Evolutionary conservation across 805 yeast genomes (phyloP).

Genomic region (Lachancea sp.): DNA sequence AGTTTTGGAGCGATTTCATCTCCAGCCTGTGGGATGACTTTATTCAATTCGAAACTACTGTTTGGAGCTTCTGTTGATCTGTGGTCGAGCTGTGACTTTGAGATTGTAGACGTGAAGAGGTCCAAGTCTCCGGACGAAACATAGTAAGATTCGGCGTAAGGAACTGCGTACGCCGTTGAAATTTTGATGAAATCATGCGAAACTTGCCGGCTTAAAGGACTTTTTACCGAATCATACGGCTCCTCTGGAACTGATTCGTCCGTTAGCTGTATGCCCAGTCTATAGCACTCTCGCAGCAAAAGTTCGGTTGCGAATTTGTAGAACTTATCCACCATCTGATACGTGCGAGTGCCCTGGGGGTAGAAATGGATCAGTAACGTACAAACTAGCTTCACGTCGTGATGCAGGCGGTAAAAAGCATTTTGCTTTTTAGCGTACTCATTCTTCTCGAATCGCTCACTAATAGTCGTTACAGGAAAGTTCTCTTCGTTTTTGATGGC

Average conservation of each 20-base stretch:
- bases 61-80: constrained; percentile 64
- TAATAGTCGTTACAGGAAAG: constrained; percentile 36
- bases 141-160: constrained; percentile 61
- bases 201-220: constrained; percentile 36
- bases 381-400: constrained; percentile 57
- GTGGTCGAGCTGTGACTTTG: constrained; percentile 68
- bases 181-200: constrained; percentile 56
- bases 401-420: constrained; percentile 51
- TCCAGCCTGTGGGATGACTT: constrained; percentile 51
- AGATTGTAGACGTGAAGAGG: constrained; percentile 66
- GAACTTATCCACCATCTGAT: constrained; percentile 52
- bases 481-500: constrained; percentile 21
- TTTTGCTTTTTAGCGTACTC: constrained; percentile 34
- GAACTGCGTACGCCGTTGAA: constrained; percentile 42
- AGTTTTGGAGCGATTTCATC: constrained; percentile 37
- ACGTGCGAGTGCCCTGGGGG: constrained; percentile 43
- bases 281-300: constrained; percentile 52
- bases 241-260: constrained; percentile 11
- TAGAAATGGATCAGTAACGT: constrained; percentile 42
- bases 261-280: constrained; percentile 33
- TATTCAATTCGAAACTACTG: constrained; percentile 53
- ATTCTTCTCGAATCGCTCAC: constrained; percentile 34
- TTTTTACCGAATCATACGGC: constrained; percentile 27
- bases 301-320: constrained; percentile 58
- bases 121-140: constrained; percentile 63